phyloP scores from a whole-genome alignment of 2,329 filamentous ascomycete species.

The Fusarium citri region DNA sequence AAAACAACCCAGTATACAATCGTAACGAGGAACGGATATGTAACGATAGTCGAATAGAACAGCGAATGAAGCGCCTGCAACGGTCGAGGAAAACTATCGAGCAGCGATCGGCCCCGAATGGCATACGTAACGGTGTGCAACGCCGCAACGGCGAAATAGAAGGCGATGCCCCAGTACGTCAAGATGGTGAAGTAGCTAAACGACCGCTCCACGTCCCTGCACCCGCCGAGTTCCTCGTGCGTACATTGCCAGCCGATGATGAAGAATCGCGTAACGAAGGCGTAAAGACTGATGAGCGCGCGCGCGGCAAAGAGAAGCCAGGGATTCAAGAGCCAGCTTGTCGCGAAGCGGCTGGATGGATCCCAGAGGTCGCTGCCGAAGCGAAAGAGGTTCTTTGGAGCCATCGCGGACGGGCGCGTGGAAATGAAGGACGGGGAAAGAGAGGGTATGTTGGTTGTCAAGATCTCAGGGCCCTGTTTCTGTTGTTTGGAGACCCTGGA shows the following conservation, averaged over 20 bases:
- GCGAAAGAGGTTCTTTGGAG: conserved; percentile 49
- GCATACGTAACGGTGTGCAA: conserved; percentile 78
- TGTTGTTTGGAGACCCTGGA: not conserved
- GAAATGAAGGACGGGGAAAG: not conserved
- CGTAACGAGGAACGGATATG: conserved; percentile 76
- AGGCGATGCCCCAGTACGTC: conserved; percentile 84
- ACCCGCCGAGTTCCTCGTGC: conserved; percentile 58
- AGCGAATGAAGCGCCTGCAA: conserved; percentile 74
- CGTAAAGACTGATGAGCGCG: conserved; percentile 71
- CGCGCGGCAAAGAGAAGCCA: conserved; percentile 69
- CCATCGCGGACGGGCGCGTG: conserved; percentile 24
- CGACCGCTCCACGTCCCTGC: conserved; percentile 60
- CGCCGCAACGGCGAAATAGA: conserved; percentile 78
- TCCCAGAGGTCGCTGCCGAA: conserved; percentile 61
- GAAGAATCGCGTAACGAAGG: conserved; percentile 76
- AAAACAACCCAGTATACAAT: conserved; percentile 77
- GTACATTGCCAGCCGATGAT: conserved; percentile 73
- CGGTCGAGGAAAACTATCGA: conserved; percentile 68
- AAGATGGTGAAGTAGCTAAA: conserved; percentile 89
- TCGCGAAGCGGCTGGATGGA: conserved; percentile 75
- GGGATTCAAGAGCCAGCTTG: conserved; percentile 83
- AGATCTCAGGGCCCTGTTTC: conserved; percentile 1
- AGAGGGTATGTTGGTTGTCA: not conserved
- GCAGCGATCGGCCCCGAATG: conserved; percentile 62
- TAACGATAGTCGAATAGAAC: conserved; percentile 71